These are phyloP conservation scores for Syncephalis fuscata DNA, from an alignment of 371 early-diverging fungal species.

Conservation along the genomic window DNA sequence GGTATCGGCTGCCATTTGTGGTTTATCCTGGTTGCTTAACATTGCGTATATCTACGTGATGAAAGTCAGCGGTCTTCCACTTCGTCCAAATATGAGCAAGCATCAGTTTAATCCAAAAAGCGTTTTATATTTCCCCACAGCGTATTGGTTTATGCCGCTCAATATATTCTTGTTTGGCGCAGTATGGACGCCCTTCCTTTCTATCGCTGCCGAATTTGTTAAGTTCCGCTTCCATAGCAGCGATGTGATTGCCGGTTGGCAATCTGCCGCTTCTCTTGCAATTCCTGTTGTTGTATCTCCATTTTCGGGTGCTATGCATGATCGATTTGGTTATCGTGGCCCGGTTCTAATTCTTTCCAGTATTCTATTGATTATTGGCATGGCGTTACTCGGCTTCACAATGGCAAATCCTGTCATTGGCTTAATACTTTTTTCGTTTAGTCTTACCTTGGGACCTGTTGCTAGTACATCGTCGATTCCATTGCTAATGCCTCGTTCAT, in stretches of 20 bases:
- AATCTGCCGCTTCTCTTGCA: slow-evolving; percentile 25
- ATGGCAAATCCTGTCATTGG: slow-evolving; percentile 21
- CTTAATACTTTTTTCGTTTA: slow-evolving; percentile 24
- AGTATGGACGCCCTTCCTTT: slow-evolving; percentile 33
- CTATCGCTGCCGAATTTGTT: slow-evolving; percentile 15
- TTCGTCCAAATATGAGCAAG: slow-evolving; percentile 9
- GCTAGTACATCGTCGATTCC: slow-evolving; percentile 28
- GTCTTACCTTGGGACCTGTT: slow-evolving; percentile 30
- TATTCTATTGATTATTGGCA: slow-evolving; percentile 21
- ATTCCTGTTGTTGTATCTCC: slow-evolving; percentile 36
- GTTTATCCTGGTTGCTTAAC: slow-evolving; percentile 22
- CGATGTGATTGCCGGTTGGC: slow-evolving; percentile 24
- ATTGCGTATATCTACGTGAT: slow-evolving; percentile 23
- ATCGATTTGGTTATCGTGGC: slow-evolving; percentile 25
- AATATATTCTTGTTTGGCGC: slow-evolving; percentile 27
- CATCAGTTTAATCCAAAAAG: slow-evolving; percentile 19
- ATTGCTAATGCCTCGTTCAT: slow-evolving; percentile 24
- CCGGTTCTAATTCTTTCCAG: slow-evolving; percentile 19
- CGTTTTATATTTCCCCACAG: slow-evolving; percentile 22
- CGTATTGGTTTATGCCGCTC: slow-evolving; percentile 25
- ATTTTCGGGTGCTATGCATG: slow-evolving; percentile 29
- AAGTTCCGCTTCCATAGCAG: slow-evolving; percentile 19
- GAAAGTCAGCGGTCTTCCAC: slow-evolving; percentile 13
- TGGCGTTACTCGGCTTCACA: slow-evolving; percentile 22
- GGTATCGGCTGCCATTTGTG: slow-evolving; percentile 24